These are phyloP conservation scores for Coprinopsis cinerea DNA, from an alignment of 768 basidiomycete genomes.

Conservation along the genomic window DNA sequence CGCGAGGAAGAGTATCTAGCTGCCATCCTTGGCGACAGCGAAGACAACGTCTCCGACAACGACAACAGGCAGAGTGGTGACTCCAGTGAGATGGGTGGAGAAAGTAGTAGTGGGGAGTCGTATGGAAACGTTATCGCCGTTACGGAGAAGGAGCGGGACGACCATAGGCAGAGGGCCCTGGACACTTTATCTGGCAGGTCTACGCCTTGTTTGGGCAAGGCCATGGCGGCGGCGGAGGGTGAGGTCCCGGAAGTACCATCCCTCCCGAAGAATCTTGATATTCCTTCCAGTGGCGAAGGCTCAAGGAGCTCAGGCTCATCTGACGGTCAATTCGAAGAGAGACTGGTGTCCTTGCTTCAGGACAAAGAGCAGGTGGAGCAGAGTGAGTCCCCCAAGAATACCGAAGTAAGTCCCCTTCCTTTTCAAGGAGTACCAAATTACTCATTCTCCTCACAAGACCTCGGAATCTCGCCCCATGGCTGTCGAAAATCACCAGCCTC, in stretches of 20 bases:
- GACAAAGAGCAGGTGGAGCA: background rate
- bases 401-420: background rate
- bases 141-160: background rate
- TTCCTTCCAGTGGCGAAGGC: background rate
- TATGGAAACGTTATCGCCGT: background rate
- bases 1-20: constrained; percentile 5
- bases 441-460: too few relatives aligned
- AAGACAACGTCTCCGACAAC: background rate
- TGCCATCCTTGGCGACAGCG: background rate
- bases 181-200: constrained; percentile 4
- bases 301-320: background rate
- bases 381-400: background rate
- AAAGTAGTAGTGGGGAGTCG: background rate
- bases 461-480: too few relatives aligned
- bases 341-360: background rate
- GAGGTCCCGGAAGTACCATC: background rate
- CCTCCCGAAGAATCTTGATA: too few relatives aligned
- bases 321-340: background rate
- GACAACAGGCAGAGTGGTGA: background rate
- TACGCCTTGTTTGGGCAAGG: background rate
- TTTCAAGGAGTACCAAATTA: background rate
- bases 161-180: constrained; percentile 7
- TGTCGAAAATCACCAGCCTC: background rate
- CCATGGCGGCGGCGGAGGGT: background rate
- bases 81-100: background rate